Evolutionary conservation across 768 basidiomycete species (phyloP), one percentile per base, ranked within the genome.

Genomic region (Russula sp.): DNA sequence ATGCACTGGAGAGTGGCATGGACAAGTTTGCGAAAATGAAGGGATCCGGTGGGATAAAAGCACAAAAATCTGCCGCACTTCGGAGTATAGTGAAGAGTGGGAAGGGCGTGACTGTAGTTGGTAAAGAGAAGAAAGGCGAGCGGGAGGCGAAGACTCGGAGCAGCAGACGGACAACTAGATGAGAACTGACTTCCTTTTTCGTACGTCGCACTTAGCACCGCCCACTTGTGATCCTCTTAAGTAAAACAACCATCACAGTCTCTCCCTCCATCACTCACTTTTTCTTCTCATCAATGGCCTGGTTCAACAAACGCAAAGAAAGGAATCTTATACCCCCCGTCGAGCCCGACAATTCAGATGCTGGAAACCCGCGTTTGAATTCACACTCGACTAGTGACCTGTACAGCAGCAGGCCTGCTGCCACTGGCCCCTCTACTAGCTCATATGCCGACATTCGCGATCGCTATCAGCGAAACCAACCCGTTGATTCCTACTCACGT

Each of bases 71-170:
- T 63, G 83, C 80, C 13, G 92, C 90, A 14, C 75, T 94, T 61
- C 84, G 87, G 72, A 87, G 81, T 65, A 80, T 97, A 9, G 86
- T 97, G 34, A 94, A 91, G 70, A 82, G 78, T 35, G 90, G 92
- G 1, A 88, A 84, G 70, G 92, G 93, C 0, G 88, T 94, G 43
- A 94, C 92, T 0, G 85, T 95, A 18, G 81, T 95, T 45, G 93
- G 93, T 25, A 95, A 93, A 73, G 75, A 74, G 66, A 75, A 71
- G 64, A 75, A 73, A 65, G 77, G 25, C 43, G 43, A 43, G 16
- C 1, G 43, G 7, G n/a, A 43, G 0, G 7, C 18, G 41, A 43
- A 43, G 25, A 29, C 25, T 29, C 25, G 32, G 18, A 18, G 42
- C 10, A 41, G n/a, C 22, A 45, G 42, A 57, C 48, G 53, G 36